These are phyloP conservation scores for Rubroboletus pulcherrimus DNA, from an alignment of 768 basidiomycete genomes.

Conservation along the genomic window DNA sequence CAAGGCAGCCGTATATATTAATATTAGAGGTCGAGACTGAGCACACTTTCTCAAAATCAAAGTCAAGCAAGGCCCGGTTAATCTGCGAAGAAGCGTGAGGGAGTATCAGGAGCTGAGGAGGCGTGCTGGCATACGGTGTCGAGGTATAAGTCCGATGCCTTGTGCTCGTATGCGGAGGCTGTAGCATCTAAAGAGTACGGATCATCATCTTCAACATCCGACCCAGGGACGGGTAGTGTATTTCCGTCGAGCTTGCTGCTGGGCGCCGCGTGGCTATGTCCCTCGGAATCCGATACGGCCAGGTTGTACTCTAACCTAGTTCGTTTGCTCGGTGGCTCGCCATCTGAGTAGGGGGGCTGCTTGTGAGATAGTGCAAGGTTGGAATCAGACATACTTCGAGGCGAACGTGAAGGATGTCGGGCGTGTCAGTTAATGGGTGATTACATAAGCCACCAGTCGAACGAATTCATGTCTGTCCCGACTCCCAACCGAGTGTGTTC, in stretches of 20 bases:
- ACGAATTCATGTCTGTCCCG: not conserved
- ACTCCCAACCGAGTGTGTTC: not conserved
- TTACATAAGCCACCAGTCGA: conserved; percentile 21
- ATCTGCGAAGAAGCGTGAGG: conserved; percentile 52
- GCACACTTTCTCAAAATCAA: conserved; percentile 99
- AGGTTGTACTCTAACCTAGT: conserved; percentile 19
- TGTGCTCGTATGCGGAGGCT: conserved; percentile 25
- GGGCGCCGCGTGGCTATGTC: conserved; percentile 27
- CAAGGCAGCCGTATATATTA: conserved; percentile 96
- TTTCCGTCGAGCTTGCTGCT: conserved; percentile 28
- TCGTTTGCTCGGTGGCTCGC: conserved; percentile 31
- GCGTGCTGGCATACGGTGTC: conserved; percentile 68
- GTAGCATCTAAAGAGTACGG: conserved; percentile 26
- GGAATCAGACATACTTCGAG: conserved; percentile 14
- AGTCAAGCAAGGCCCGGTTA: conserved; percentile 86
- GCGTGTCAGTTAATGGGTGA: not conserved
- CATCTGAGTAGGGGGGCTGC: conserved; percentile 4
- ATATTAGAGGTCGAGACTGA: conserved; percentile 95
- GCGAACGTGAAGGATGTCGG: not conserved
- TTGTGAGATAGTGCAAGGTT: conserved; percentile 5
- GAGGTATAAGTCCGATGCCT: conserved; percentile 84
- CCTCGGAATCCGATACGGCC: conserved; percentile 14
- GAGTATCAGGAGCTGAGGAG: conserved; percentile 8
- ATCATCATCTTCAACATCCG: conserved; percentile 25
- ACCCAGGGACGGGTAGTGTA: conserved; percentile 17